Base-by-base conservation (phyloP, 768 basidiomycete genomes). In the Favolaschia claudopus region DNA sequence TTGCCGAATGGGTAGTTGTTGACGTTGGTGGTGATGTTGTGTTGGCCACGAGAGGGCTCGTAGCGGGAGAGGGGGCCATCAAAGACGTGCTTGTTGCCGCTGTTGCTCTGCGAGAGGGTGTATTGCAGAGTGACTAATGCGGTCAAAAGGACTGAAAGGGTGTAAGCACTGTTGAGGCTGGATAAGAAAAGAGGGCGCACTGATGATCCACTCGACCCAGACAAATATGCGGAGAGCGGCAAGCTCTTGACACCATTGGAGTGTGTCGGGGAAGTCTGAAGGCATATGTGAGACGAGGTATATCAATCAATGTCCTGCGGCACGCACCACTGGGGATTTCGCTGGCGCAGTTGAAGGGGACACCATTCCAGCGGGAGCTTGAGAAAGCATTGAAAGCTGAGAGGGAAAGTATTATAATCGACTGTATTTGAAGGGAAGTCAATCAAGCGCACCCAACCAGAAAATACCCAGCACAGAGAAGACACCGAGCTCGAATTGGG, bases 331-430 rank as follows among this genome's bases (percentile, higher is more conserved):
- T 64, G 25, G 85, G 83, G 36, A 87, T 85, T 40, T 71, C 59
- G 40, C 72, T n/a, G n/a, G n/a, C 70, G 72, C 86, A 87, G 37
- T 75, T 67, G 51, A 82, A 70, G 15, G 83, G 82, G 22, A 84
- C 72, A 38, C 75, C 67, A 25, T 69, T 70, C 85, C 85, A 88
- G 32, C 86, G 81, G 14, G 81, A 77, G 17, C 83, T 86, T 1
- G 86, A 87, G 70, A 88, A 87, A 14, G 81, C 78, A 65, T 84
- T 86, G 78, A 84, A 83, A 0, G 77, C 85, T 85, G 52, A 14
- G 37, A 34, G 17, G 17, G 22, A 32, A 12, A 10, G 10, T 13
- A 31, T 32, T 22, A 22, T 54, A 7, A 61, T 34, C 15, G 56
- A 4, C 22, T 8, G 19, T 19, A 24, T 10, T 4, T 4, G 12